Evolutionary conservation across 352 stramenopile species (phyloP), one percentile per base, ranked within the genome.

Genomic region (Globisporangium middletonii): DNA sequence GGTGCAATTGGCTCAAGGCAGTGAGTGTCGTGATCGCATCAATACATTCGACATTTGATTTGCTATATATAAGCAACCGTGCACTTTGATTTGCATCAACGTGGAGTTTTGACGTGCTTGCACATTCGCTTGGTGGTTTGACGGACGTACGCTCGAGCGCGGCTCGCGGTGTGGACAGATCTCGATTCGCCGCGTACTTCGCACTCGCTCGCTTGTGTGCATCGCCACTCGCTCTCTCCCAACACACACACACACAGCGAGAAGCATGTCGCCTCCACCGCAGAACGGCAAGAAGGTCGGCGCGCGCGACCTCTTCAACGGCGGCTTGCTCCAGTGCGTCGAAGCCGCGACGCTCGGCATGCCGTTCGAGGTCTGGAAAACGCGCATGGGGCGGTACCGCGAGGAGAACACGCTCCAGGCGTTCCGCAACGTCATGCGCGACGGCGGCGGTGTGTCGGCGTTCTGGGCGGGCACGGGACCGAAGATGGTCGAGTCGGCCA

Each of bases 301-400:
- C 19, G 28, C 70, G 11, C 83, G 83, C 58, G 85, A 94, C 68
- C 72, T 94, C 45, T 46, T 92, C 53, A 92, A 93, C 57, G 81
- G 82, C 55, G 80, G 87, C 19, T 54, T 95, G 53, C 73, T 96
- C 47, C 86, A 97, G 55, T 97, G 88, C 70, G 64, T 95, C 9
- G 88, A 97, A 65, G 88, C 88, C 35, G 86, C 83, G 23, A 94
- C 86, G 55, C 74, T 97, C 30, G 88, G 88, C 61, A 95, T 97
- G 86, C 88, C 88, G 43, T 96, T 97, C 62, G 88, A 97, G 73
- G 88, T 97, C 43, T 97, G 88, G 88, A 97, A 97, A 70, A 97
- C 88, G 55, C 86, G 88, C 69, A 97, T 97, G 88, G 88, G 88
- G 15, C 83, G 87, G 51, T 97, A 89, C 73, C 82, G 88, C 59